Evolutionary conservation across 805 yeast genomes (phyloP), one percentile per base, ranked within the genome.

Genomic region (Nakazawaea wickerhamii): DNA sequence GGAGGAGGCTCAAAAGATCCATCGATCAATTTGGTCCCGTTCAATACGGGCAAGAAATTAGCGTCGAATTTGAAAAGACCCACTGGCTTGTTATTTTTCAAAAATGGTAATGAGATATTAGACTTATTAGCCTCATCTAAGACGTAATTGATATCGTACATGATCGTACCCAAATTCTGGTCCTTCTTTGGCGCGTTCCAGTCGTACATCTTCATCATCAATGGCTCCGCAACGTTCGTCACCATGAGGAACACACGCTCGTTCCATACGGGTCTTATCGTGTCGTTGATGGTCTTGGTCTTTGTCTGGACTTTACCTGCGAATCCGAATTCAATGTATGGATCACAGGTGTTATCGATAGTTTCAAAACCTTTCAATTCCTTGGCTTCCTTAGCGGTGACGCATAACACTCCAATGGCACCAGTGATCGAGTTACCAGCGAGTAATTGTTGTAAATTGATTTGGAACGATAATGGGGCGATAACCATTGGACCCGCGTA

Each of bases 401-500:
- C 61, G 34, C 81, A 82, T 48, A 93, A 64, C 25, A 93, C 85
- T 65, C 99, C 99, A 52, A 88, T 71, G 5, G 98, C 83, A 28
- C 91, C 77, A 55, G 81, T 81, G 42, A 78, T 61, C 35, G 91
- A 81, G 46, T 79, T 75, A 55, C 96, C 96, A 17, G 95, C 83
- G 53, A 91, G 62, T 58, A 93, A 67, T 65, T 89, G 96, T 58
- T 95, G 95, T 36, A 93, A 75, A 55, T 95, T 93, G 58, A 93
- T 67, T 67, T 93, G 95, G 71, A 90, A 85, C 3, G 96, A 88
- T 50, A 93, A 81, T 11, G 99, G 99, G 35, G 84, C 72, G 55
- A 87, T 84, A 38, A 91, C 57, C 68, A 93, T 77, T 23, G 97
- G 93, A 8, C 98, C 98, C 41, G 78, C 80, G 63, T 83, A 90